phyloP scores from a whole-genome alignment of 352 stramenopile genomes.

The Globisporangium sylvaticum region DNA sequence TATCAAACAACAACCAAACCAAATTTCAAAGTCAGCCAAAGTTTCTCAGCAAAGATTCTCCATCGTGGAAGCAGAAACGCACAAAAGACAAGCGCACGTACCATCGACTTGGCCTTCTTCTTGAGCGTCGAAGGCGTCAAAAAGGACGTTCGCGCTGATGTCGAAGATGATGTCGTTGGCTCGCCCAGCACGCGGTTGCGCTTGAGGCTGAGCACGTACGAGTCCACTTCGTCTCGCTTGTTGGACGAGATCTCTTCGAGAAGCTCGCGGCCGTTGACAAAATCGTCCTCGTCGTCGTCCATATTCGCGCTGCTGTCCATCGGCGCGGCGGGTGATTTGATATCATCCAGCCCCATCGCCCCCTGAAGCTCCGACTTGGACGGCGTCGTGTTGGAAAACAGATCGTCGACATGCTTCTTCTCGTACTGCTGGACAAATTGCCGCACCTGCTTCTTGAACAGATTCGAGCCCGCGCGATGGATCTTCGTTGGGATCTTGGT shows the following conservation, averaged over 20 bases:
- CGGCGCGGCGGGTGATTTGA: slow-evolving; percentile 40
- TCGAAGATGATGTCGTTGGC: neutral
- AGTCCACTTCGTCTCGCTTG: slow-evolving; percentile 71
- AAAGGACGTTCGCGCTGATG: neutral
- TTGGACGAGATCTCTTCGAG: slow-evolving; percentile 53
- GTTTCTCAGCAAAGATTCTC: too few relatives aligned
- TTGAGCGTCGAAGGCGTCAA: slow-evolving; percentile 13
- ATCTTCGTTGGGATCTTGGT: slow-evolving; percentile 44
- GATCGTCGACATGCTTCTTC: slow-evolving; percentile 67
- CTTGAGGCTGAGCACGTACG: slow-evolving; percentile 69
- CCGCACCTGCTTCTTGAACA: slow-evolving; percentile 84
- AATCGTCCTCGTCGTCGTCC: slow-evolving; percentile 40
- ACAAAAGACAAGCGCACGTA: slow-evolving; percentile 16
- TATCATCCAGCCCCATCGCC: slow-evolving; percentile 32
- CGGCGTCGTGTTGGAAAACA: slow-evolving; percentile 51
- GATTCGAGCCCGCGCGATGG: slow-evolving; percentile 61
- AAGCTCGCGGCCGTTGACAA: slow-evolving; percentile 30
- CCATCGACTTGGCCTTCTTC: slow-evolving; percentile 36
- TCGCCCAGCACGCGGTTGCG: slow-evolving; percentile 29
- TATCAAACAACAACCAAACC: slow-evolving; percentile 11
- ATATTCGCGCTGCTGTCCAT: slow-evolving; percentile 21
- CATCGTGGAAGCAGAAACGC: too few relatives aligned
- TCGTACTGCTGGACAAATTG: slow-evolving; percentile 74
- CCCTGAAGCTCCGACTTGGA: slow-evolving; percentile 34
- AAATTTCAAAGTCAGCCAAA: too few relatives aligned